These are phyloP conservation scores for Exophiala calicioides DNA, from an alignment of 2,329 filamentous ascomycete genomes.

Conservation along the genomic window DNA sequence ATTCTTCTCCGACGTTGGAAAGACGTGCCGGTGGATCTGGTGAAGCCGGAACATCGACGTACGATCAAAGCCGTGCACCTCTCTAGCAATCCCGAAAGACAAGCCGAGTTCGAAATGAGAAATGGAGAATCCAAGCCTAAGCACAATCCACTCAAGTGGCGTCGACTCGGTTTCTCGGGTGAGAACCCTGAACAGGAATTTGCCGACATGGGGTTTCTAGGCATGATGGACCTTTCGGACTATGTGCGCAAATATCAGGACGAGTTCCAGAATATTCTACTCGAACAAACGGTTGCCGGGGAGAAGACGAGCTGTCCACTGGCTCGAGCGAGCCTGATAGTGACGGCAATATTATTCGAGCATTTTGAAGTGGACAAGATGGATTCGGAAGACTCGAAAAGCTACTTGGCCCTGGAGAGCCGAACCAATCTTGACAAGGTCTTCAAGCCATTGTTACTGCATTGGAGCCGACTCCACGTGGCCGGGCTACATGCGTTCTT, in stretches of 20 bases:
- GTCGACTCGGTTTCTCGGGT: constrained; percentile 84
- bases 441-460: constrained; percentile 82
- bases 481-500: constrained; percentile 85
- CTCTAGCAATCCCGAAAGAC: constrained; percentile 71
- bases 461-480: constrained; percentile 90
- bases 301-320: constrained; percentile 77
- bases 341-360: constrained; percentile 87
- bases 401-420: constrained; percentile 72
- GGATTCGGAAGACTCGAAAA: constrained; percentile 75
- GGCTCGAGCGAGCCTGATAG: constrained; percentile 78
- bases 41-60: constrained; percentile 82
- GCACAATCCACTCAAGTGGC: constrained; percentile 90
- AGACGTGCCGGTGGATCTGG: constrained; percentile 79
- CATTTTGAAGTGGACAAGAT: constrained; percentile 91
- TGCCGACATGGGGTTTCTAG: constrained; percentile 79
- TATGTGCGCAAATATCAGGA: constrained; percentile 92
- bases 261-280: constrained; percentile 83
- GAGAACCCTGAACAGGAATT: constrained; percentile 88
- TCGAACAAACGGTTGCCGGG: constrained; percentile 81
- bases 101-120: constrained; percentile 40
- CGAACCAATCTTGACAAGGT: constrained; percentile 78
- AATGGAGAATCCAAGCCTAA: constrained; percentile 52
- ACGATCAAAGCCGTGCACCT: constrained; percentile 84
- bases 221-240: constrained; percentile 96
- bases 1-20: constrained; percentile 84